Conservation (phyloP, 2,329 filamentous ascomycete species). For the Helminthosporium solani region DNA sequence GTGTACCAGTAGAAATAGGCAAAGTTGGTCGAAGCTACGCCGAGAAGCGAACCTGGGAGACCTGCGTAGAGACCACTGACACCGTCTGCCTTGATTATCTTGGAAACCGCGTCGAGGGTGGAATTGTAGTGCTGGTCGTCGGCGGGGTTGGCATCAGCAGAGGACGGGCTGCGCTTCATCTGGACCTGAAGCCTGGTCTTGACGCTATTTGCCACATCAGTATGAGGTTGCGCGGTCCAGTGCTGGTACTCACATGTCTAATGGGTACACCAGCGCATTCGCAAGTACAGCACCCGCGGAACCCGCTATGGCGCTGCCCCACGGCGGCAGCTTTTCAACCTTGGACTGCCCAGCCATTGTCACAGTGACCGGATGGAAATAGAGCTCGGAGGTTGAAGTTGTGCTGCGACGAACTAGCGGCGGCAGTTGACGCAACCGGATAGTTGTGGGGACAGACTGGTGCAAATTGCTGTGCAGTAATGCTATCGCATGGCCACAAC, state of each 20-base stretch:
- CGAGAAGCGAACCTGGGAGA: conserved; percentile 80
- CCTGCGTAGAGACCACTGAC: conserved; percentile 82
- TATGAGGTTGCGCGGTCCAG: not conserved
- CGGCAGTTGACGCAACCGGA: conserved; percentile 17
- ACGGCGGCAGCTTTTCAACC: conserved; percentile 73
- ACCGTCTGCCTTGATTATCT: conserved; percentile 81
- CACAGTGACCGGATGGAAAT: not conserved
- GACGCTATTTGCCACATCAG: conserved; percentile 58
- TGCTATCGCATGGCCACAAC: conserved; percentile 27
- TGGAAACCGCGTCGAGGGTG: conserved; percentile 82
- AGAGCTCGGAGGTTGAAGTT: not conserved
- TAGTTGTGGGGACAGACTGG: conserved; percentile 14
- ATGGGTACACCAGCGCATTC: conserved; percentile 91
- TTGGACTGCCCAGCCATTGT: conserved; percentile 62
- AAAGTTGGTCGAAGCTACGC: conserved; percentile 96
- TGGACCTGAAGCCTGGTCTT: conserved; percentile 97
- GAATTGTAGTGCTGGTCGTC: conserved; percentile 76
- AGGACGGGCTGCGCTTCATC: conserved; percentile 62
- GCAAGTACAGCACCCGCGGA: conserved; percentile 91
- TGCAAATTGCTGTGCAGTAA: conserved; percentile 7
- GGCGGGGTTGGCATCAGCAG: conserved; percentile 40
- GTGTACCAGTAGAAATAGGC: conserved; percentile 99
- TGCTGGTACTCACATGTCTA: conserved; percentile 75
- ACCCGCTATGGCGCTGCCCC: conserved; percentile 90
- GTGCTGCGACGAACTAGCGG: conserved; percentile 9